Conservation (phyloP, 495 filamentous ascomycete species). For the Durotheca rogersii region DNA sequence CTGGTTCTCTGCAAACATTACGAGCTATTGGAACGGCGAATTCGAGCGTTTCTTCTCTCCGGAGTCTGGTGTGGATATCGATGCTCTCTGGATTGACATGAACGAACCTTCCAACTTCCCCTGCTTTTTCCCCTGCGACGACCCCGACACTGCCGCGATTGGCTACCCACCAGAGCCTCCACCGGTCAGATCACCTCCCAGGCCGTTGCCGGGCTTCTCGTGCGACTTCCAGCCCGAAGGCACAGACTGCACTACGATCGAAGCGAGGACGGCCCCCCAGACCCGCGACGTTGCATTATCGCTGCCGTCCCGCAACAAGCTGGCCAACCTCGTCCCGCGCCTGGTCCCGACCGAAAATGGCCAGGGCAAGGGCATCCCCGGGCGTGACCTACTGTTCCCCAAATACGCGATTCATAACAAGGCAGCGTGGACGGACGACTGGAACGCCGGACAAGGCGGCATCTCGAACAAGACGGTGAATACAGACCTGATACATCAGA, state of each 20-base stretch:
- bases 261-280: slow-evolving; percentile 18
- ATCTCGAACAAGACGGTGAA: slow-evolving; percentile 73
- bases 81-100: slow-evolving; percentile 88
- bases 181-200: slow-evolving; percentile 60
- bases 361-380: slow-evolving; percentile 57
- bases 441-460: slow-evolving; percentile 55
- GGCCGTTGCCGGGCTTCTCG: slow-evolving; percentile 70
- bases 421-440: slow-evolving; percentile 46
- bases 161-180: slow-evolving; percentile 67
- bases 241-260: slow-evolving; percentile 26
- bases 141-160: slow-evolving; percentile 52
- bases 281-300: slow-evolving; percentile 26
- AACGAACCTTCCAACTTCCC: slow-evolving; percentile 69
- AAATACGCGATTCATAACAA: slow-evolving; percentile 75
- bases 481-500: slow-evolving; percentile 72
- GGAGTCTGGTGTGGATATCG: slow-evolving; percentile 71
- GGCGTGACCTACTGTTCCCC: slow-evolving; percentile 67
- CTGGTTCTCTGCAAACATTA: slow-evolving; percentile 72
- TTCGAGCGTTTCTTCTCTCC: slow-evolving; percentile 68
- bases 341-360: slow-evolving; percentile 27
- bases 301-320: slow-evolving; percentile 6
- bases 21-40: slow-evolving; percentile 73
- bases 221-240: slow-evolving; percentile 66
- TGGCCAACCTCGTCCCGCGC: slow-evolving; percentile 28
- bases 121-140: slow-evolving; percentile 71